phyloP scores from a whole-genome alignment of 2,329 filamentous ascomycete species.

The Aureobasidium sp. region DNA sequence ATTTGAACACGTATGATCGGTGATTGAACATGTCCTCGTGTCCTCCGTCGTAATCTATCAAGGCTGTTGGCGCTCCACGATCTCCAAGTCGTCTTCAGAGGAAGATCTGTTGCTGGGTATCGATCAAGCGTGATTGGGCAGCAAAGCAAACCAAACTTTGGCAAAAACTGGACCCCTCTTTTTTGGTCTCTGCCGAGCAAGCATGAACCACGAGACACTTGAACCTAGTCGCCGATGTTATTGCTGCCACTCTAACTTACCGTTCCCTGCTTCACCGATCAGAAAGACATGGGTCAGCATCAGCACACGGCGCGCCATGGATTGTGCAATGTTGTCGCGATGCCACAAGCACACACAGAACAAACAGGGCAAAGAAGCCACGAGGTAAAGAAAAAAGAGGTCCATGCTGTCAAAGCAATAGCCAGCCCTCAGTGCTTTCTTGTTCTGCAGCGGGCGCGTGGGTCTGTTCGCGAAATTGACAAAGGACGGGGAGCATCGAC shows the following conservation, averaged over 20 bases:
- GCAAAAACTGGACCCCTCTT: conserved; percentile 2
- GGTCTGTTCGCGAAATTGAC: conserved; percentile 1
- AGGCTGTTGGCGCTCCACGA: conserved; percentile 6
- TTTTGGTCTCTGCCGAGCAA: not conserved
- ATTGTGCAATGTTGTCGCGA: not conserved
- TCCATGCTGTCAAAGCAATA: not conserved
- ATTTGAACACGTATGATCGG: not conserved
- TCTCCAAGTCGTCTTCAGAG: conserved; percentile 1
- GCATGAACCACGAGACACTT: not conserved
- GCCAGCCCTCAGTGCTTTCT: not conserved
- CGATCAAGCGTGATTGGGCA: conserved; percentile 7
- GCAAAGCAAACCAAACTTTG: not conserved
- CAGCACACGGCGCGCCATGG: not conserved
- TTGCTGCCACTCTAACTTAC: not conserved
- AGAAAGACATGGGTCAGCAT: not conserved
- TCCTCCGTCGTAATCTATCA: not conserved
- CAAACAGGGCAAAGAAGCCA: not conserved
- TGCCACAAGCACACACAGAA: not conserved
- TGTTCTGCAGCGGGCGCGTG: not conserved
- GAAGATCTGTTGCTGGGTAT: conserved; percentile 1
- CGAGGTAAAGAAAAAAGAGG: not conserved
- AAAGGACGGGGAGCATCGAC: not conserved
- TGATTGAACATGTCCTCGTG: conserved; percentile 1
- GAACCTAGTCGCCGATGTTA: not conserved
- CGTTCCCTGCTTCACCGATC: not conserved